Base-by-base conservation (phyloP, 139 green algal genomes). In the Tetratostichococcus sp. region DNA sequence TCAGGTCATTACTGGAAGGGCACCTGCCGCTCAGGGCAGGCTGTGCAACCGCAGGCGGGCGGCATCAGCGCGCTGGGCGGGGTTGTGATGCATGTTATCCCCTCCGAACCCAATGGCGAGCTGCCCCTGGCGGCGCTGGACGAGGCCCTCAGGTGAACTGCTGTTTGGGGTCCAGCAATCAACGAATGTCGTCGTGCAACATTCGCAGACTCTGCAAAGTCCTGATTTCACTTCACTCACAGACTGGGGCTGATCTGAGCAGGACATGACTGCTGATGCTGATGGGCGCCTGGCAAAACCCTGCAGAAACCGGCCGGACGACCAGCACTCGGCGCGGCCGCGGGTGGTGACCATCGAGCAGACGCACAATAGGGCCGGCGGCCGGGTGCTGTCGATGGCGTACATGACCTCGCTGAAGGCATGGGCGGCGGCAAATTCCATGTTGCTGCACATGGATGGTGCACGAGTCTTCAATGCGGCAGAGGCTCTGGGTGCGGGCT, bases 351-450 rank as follows among this genome's bases (percentile, higher is more conserved):
- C 85, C 68, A 30, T 95, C 14, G 89, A 95, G 74, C 90, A 91
- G 67, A 96, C 85, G 8, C 87, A 92, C 69, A 96, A 96, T 74
- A 84, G 89, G 42, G 86, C 81, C 30, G 91, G 91, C 1, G 91
- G 91, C 22, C 32, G 76, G 1, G 83, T 85, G 25, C 83, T 93
- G 39, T 76, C 74, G 11, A 62, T 90, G 50, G 67, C 82, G 3
- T 86, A 91, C 76, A 84, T 92, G 74, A 65, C 81, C 30, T 68
- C 73, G 2, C n/a, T 85, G 0, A 70, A 75, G 25, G 34, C 43
- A 28, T 77, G 62, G 71, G 75, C 72, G 26, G 73, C 62, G 11
- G 28, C 31, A 25, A 23, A 57, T 31, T 23, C 68, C 71, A 30
- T 89, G 42, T n/a, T 62, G 30, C 31, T 93, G 17, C 91, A 95